Conservation (phyloP, 73 alveolate species). For the Effrenium voratum region DNA sequence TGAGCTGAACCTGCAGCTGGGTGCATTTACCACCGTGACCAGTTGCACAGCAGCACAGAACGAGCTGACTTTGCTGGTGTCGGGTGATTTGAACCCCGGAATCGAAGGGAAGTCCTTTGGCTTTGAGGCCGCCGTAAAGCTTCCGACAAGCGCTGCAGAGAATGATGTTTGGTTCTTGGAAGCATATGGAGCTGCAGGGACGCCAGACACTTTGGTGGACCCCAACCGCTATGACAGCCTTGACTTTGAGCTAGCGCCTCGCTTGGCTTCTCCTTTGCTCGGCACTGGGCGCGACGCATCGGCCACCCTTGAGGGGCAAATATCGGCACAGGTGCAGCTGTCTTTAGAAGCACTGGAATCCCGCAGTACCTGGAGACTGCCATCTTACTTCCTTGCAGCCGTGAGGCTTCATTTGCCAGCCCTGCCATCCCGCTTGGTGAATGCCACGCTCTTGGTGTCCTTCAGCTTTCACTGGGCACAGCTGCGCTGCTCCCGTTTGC, state of each 20-base stretch:
- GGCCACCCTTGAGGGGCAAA: not conserved
- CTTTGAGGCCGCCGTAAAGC: not conserved
- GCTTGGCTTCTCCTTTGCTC: not conserved
- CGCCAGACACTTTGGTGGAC: slow-evolving; percentile 62
- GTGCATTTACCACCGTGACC: slow-evolving; percentile 27
- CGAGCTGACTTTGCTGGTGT: not conserved
- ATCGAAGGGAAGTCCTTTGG: slow-evolving; percentile 37
- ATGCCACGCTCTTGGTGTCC: slow-evolving; percentile 16
- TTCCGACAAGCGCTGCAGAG: not conserved
- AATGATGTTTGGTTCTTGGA: slow-evolving; percentile 78
- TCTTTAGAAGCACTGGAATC: slow-evolving; percentile 1
- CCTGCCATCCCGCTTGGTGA: slow-evolving; percentile 12
- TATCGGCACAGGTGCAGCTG: not conserved
- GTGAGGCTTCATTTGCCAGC: not conserved
- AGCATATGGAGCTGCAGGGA: slow-evolving; percentile 51
- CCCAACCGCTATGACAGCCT: slow-evolving; percentile 24
- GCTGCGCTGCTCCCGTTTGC: slow-evolving; percentile 12
- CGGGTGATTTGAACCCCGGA: slow-evolving; percentile 48
- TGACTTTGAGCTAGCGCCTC: slow-evolving; percentile 34
- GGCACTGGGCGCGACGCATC: not conserved
- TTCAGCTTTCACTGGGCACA: slow-evolving; percentile 14
- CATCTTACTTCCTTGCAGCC: not conserved
- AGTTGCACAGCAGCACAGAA: slow-evolving; percentile 57
- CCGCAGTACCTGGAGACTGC: not conserved
- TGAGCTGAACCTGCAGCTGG: slow-evolving; percentile 33